Evolutionary conservation across 352 stramenopile genomes (phyloP), one percentile per base, ranked within the genome.

Genomic region (Phytopythium aichiense): DNA sequence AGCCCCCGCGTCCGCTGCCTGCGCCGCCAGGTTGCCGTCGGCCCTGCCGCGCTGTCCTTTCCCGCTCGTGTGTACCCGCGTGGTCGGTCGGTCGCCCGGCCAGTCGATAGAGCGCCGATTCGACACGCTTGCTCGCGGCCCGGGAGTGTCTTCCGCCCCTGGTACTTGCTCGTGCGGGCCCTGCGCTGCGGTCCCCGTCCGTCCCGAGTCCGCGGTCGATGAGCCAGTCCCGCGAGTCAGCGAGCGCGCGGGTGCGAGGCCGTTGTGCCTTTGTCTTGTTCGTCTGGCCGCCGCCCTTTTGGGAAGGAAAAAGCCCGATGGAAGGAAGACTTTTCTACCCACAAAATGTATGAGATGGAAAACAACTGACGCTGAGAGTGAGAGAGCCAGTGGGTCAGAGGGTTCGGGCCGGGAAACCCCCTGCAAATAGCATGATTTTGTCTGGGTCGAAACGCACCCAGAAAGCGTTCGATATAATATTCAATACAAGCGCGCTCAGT

Each of bases 11-110:
- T 62, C 43, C 20, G 8, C 7, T 33, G 18, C 51, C 48, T 54
- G 48, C 51, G 51, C 30, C 51, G 51, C 51, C 51, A 57, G 51
- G 7, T 37, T 57, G 51, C 46, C 23, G 22, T 54, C 48, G 48
- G 13, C 48, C 23, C 23, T 9, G 2, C 7, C 40, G 43, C 43
- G 45, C 22, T 31, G 45, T 31, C 45, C 28, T 55, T 55, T 55
- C 49, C 30, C 5, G 28, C 5, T 13, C 12, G 11, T 31, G 7
- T 51, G 22, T 40, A 13, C 18, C 49, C 49, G 13, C 49, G 13
- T 31, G 28, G 28, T 31, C 28, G 28, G 28, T 31, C 28, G n/a
- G n/a, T n/a, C n/a, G n/a, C n/a, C n/a, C n/a, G n/a, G n/a, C n/a
- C n/a, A n/a, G n/a, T n/a, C n/a, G 37, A 4, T 43, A 15, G 13